Base-by-base conservation (phyloP, 2,329 filamentous ascomycete genomes). In the Colletotrichum salicis region DNA sequence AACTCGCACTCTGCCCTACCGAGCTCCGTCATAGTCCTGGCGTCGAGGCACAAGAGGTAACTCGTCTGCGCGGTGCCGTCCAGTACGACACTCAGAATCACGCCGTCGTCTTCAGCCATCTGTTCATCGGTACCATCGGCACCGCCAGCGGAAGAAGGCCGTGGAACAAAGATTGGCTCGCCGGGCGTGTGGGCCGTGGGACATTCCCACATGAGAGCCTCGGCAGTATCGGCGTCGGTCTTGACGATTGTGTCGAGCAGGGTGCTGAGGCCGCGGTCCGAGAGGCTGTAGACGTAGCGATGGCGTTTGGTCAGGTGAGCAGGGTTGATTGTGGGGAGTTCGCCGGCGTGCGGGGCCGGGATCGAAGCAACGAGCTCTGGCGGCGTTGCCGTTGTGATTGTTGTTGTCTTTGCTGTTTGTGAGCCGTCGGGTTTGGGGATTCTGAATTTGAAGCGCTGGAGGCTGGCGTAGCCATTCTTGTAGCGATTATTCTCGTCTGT, bases 321-420 rank as follows among this genome's bases (percentile, higher is more conserved):
- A 0, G 89, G 87, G 79, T 94, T 92, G 76, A 93, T 91, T 7
- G 86, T 89, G 0, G 92, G 91, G 7, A 94, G 82, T 71, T 94
- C 92, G 72, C 90, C 88, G 0, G 83, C 79, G 73, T 89, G 86
- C 0, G 89, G 88, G 0, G 83, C 84, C 7, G 84, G 83, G 57
- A 90, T 88, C 12, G 67, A 71, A 5, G 71, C 27, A 8, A 67
- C 1, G 7, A 72, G 66, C n/a, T 72, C 61, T 5, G 70, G 67
- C 10, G 60, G 37, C 4, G 74, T 57, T 22, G 59, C 8, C 22
- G 54, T 57, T 5, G 76, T 67, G 22, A 72, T 74, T 7, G 67
- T 76, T 7, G 71, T 75, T 52, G 31, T 56, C 19, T 22, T 48
- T 27, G 0, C 59, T 64, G 12, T 15, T n/a, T 31, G 19, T 6